Evolutionary conservation across 2,329 filamentous ascomycete species (phyloP), one percentile per base, ranked within the genome.

Genomic region (Coniochaeta sp.): DNA sequence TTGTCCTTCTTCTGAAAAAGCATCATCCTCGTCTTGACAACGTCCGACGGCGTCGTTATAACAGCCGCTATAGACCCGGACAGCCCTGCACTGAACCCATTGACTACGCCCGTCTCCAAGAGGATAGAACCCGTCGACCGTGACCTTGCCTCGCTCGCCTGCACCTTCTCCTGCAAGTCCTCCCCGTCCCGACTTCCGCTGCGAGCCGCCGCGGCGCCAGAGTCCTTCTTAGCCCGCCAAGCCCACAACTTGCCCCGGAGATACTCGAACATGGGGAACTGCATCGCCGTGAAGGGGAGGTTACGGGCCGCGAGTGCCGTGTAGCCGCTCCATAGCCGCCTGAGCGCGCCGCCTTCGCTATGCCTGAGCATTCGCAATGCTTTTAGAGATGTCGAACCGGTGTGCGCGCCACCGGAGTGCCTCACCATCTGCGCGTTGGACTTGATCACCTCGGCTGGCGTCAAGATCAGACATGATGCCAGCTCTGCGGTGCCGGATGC

Each of bases 1-100:
- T 9, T 40, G 38, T 69, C 66, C 59, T 67, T 62, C 60, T 71
- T 60, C 60, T 63, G 61, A n/a, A 34, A 17, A 17, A 58, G 79
- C 92, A 96, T 96, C 74, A 96, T 89, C 57, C 90, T 78, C 64
- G 92, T 96, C 78, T 96, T 96, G 26, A 96, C 83, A 11, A 96
- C 91, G 72, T 96, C 93, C 60, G 92, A 85, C 0, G 93, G 93
- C 58, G 92, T 96, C 1, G 92, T 96, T n/a, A 95, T 72, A 11
- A 90, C 82, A 0, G 92, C 89, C 0, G 91, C 88, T 9, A 93
- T 72, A 6, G 85, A 84, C 0, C 92, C 92, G 0, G 91, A 90
- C 17, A 81, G 72, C 1, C 88, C 90, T 0, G 91, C 92, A 69
- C 89, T 90, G 3, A 82, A 61, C 0, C 89, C 91, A 0, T 90